phyloP scores from a whole-genome alignment of 768 basidiomycete species.

The Suillus discolor region DNA sequence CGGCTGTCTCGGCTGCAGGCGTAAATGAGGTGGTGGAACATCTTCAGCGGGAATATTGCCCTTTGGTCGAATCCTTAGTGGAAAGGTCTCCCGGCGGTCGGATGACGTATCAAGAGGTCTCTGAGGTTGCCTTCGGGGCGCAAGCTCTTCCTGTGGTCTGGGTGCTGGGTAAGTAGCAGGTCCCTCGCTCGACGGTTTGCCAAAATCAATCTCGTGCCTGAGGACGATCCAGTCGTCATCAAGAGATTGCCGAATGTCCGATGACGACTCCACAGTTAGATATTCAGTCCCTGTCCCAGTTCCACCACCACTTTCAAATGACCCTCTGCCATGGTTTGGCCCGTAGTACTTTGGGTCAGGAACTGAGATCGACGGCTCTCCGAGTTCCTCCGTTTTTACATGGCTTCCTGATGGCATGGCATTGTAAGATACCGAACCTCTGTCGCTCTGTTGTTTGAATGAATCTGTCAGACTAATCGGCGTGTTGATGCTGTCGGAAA shows the following conservation, averaged over 20 bases:
- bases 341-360: slow-evolving; percentile 53
- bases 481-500: slow-evolving; percentile 46
- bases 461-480: slow-evolving; percentile 57
- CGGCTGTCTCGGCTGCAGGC: slow-evolving; percentile 66
- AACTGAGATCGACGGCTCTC: slow-evolving; percentile 40
- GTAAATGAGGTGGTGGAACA: slow-evolving; percentile 62
- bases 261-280: slow-evolving; percentile 18
- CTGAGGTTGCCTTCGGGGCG: slow-evolving; percentile 14
- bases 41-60: slow-evolving; percentile 39
- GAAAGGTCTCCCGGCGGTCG: slow-evolving; percentile 64
- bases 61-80: slow-evolving; percentile 44
- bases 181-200: slow-evolving; percentile 3
- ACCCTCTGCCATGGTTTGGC: slow-evolving; percentile 46
- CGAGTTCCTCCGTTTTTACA: slow-evolving; percentile 53
- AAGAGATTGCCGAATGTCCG: neutral
- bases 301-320: slow-evolving; percentile 8
- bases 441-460: slow-evolving; percentile 64
- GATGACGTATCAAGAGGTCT: slow-evolving; percentile 16
- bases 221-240: slow-evolving; percentile 65
- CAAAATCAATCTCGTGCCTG: slow-evolving; percentile 35
- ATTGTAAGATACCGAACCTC: slow-evolving; percentile 57
- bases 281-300: slow-evolving; percentile 14
- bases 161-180: slow-evolving; percentile 28
- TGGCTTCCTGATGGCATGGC: slow-evolving; percentile 64
- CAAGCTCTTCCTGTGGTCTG: neutral